Base-by-base conservation (phyloP, 352 stramenopile genomes). In the Pilasporangium apinafurcum region DNA sequence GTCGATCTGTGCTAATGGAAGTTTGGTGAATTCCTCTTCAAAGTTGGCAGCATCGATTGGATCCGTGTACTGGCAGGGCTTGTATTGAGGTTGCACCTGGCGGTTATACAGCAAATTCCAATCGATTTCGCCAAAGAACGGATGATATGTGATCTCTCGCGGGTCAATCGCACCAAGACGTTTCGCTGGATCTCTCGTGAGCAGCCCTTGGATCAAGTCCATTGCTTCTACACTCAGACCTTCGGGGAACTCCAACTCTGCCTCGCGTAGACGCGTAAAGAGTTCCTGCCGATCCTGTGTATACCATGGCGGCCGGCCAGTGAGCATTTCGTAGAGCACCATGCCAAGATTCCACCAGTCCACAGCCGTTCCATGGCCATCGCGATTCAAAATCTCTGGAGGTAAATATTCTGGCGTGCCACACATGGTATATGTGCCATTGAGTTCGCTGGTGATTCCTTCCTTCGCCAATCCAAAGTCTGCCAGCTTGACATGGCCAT, bases 171-270 rank as follows among this genome's bases (percentile, higher is more conserved):
- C 74, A 17, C 96, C 95, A 12, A 99, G 70, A 8, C 96, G 83
- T 61, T 88, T 85, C 22, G 80, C 73, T 40, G 93, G 89, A 38
- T 98, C 83, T 45, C 96, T 94, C 28, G 80, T 90, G 1, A 98
- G 72, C 26, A 99, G 53, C 2, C 80, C 80, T 36, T 84, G 71
- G 48, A 92, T 89, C 2, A 92, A 48, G 37, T 86, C 73, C 73
- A 89, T 89, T 5, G 80, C 74, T 26, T 86, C 65, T 10, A 49
- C 56, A 18, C 61, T 71, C 22, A 92, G 58, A 9, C 77, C 77
- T 17, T 83, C 66, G 1, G 79, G 79, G 48, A 92, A 92, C 44
- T 86, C 71, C 18, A 92, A 67, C 27, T 79, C 56, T 2, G 76
- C 77, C 41, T 72, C 64, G 31, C 76, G 72, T 14, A 92, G 60